phyloP scores from a whole-genome alignment of 306 rosid genomes.

The Adenanthera pavonina region DNA sequence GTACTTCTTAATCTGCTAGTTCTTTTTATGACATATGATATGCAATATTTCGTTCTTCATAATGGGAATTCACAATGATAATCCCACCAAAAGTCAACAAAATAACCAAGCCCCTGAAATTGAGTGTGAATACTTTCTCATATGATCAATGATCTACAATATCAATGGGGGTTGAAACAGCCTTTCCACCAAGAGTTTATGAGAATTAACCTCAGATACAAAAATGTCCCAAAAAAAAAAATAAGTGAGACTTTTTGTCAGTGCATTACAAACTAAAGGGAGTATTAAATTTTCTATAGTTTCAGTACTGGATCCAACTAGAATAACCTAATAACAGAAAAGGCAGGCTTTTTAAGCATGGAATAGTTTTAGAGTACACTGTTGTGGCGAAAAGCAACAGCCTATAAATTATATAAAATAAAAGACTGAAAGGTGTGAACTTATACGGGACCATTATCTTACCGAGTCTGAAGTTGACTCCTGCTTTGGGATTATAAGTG shows the following conservation, averaged over 20 bases:
- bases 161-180: conserved; percentile 20
- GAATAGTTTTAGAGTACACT: not conserved
- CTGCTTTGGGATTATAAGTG: conserved; percentile 94
- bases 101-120: conserved; percentile 7
- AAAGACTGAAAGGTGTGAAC: conserved; percentile 19
- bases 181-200: conserved; percentile 14
- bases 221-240: conserved; percentile 31
- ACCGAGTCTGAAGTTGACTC: conserved; percentile 98
- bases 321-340: conserved; percentile 19
- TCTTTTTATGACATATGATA: not conserved
- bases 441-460: conserved; percentile 47
- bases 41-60: conserved; percentile 7
- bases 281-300: conserved; percentile 7
- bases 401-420: conserved; percentile 23
- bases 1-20: conserved; percentile 13
- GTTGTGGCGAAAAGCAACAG: not conserved
- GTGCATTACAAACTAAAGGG: conserved; percentile 30
- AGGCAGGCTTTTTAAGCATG: conserved; percentile 1
- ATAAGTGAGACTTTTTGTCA: conserved; percentile 9
- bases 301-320: conserved; percentile 5
- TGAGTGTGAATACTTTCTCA: conserved; percentile 22
- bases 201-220: conserved; percentile 12
- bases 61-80: conserved; percentile 27
- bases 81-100: conserved; percentile 11
- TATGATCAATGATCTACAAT: conserved; percentile 13